These are phyloP conservation scores for Cladophialophora carrionii DNA, from an alignment of 2,329 filamentous ascomycete genomes.

Conservation along the genomic window DNA sequence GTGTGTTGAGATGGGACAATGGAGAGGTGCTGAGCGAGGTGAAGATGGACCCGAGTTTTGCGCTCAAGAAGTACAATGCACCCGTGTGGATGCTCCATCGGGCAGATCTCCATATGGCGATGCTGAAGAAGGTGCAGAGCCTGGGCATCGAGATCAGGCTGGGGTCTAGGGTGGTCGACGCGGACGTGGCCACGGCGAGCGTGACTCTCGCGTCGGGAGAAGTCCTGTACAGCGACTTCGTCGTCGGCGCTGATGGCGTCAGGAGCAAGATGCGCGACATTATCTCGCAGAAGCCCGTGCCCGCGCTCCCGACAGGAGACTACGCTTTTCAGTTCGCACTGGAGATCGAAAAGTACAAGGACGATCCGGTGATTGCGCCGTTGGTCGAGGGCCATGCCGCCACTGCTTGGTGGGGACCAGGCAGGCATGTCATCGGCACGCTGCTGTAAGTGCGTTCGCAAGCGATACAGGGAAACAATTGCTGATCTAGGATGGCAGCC, in stretches of 20 bases:
- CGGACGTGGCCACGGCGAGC: conserved; percentile 10
- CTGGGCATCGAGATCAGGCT: conserved; percentile 13
- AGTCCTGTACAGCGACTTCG: conserved; percentile 5
- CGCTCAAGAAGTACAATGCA: conserved; percentile 11
- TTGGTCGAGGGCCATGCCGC: conserved; percentile 12
- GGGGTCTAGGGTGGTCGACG: conserved; percentile 7
- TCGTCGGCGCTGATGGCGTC: conserved; percentile 11
- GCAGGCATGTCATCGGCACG: conserved; percentile 13
- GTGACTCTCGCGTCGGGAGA: conserved; percentile 9
- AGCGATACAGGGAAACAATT: neutral
- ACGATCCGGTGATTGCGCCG: conserved; percentile 16
- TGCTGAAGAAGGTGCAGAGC: conserved; percentile 16
- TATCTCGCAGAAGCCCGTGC: conserved; percentile 7
- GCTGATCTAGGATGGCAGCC: neutral
- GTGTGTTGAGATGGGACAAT: conserved; percentile 11
- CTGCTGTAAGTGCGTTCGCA: conserved; percentile 11
- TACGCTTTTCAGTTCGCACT: conserved; percentile 11
- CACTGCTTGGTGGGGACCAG: conserved; percentile 14
- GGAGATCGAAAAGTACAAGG: conserved; percentile 10
- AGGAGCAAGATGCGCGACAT: conserved; percentile 15
- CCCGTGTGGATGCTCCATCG: conserved; percentile 15
- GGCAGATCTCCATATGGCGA: conserved; percentile 11
- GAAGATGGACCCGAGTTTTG: conserved; percentile 6
- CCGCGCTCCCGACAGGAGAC: conserved; percentile 8
- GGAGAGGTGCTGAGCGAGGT: conserved; percentile 12